Percentiles rank a stretch among this genome's conserved stretches.
Evolutionary conservation across 306 rosid species (phyloP).

Genomic region (Prosopis cineraria): DNA sequence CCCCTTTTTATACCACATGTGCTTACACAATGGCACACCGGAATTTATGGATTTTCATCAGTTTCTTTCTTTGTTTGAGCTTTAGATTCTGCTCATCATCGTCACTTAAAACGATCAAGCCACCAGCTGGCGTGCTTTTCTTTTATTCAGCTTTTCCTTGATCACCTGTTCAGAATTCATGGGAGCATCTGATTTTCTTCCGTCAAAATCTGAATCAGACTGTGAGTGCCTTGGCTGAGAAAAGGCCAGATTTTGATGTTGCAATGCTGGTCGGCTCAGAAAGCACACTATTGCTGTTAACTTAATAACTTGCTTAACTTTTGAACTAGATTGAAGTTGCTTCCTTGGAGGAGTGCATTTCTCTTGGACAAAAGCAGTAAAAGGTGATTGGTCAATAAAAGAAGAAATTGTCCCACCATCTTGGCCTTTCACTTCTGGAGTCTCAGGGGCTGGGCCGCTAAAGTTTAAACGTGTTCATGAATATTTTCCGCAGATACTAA

Average conservation of each 20-base stretch:
- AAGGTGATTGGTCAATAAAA: conserved; percentile 26
- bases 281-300: conserved; percentile 8
- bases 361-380: conserved; percentile 20
- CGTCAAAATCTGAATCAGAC: conserved; percentile 31
- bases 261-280: conserved; percentile 10
- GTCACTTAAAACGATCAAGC: conserved; percentile 22
- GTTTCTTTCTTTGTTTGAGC: conserved; percentile 3
- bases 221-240: not conserved
- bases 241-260: not conserved
- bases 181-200: conserved; percentile 15
- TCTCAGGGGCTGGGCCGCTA: conserved; percentile 19
- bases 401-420: conserved; percentile 13
- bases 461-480: conserved; percentile 13
- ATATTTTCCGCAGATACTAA: conserved; percentile 15
- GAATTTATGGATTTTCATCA: conserved; percentile 37
- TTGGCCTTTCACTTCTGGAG: conserved; percentile 26
- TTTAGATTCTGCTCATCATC: conserved; percentile 16
- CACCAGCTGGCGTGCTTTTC: conserved; percentile 24
- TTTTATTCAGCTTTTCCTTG: conserved; percentile 33
- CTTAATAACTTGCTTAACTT: conserved; percentile 17
- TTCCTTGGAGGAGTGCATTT: conserved; percentile 27
- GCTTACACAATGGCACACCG: conserved; percentile 51
- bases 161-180: conserved; percentile 12
- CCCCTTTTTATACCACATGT: conserved; percentile 56
- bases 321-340: conserved; percentile 16